Conservation (phyloP, 2,329 filamentous ascomycete genomes). For the Davidsoniella australis region DNA sequence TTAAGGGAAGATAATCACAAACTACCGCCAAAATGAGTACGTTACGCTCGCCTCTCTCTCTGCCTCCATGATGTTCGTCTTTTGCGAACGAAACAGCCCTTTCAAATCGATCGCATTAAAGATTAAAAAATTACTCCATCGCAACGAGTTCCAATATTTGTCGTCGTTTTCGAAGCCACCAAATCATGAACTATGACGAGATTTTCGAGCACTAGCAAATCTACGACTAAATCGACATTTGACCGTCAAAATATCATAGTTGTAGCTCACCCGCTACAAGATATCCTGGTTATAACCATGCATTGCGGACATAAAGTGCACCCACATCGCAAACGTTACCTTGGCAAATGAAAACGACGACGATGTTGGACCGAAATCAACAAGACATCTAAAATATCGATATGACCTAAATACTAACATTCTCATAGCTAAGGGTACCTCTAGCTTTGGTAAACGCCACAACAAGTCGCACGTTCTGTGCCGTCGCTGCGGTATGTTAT, state of each 20-base stretch:
- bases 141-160: slow-evolving; percentile 2
- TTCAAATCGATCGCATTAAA: too few relatives aligned
- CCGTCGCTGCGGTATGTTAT: slow-evolving; percentile 90
- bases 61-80: too few relatives aligned
- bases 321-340: background rate
- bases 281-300: background rate
- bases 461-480: slow-evolving; percentile 98
- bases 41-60: slow-evolving; percentile 17
- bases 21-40: slow-evolving; percentile 41
- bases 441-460: slow-evolving; percentile 52
- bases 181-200: too few relatives aligned
- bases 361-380: slow-evolving; percentile 15
- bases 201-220: too few relatives aligned
- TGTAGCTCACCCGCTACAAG: too few relatives aligned
- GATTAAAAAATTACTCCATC: background rate
- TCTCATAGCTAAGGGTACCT: slow-evolving; percentile 38
- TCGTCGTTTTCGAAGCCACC: background rate
- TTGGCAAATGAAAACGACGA: slow-evolving; percentile 9
- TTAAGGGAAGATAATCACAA: slow-evolving; percentile 14
- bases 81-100: too few relatives aligned
- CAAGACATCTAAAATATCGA: slow-evolving; percentile 11
- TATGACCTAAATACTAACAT: slow-evolving; percentile 14
- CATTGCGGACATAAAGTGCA: slow-evolving; percentile 9
- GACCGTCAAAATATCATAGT: too few relatives aligned
- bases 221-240: too few relatives aligned